Conservation (phyloP, 805 yeast genomes). For the Candida khao-thaluensis region DNA sequence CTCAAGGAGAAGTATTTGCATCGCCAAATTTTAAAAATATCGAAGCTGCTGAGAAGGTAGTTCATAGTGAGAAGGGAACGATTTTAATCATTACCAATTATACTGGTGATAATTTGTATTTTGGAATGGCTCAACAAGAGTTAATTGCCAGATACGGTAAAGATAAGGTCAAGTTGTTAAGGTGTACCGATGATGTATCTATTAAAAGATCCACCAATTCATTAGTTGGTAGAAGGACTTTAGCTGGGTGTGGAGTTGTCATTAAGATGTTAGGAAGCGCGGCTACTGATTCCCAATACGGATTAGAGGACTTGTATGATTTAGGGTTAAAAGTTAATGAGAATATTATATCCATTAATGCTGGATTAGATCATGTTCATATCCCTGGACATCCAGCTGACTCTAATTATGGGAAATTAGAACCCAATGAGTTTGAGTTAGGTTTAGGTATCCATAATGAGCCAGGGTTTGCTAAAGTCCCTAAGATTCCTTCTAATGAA, state of each 20-base stretch:
- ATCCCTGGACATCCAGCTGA: conserved; percentile 32
- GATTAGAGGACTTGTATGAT: conserved; percentile 24
- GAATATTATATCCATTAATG: conserved; percentile 32
- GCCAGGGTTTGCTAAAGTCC: conserved; percentile 33
- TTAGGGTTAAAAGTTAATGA: conserved; percentile 27
- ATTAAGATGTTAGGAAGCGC: conserved; percentile 34
- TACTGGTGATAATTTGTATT: conserved; percentile 39
- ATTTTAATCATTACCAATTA: conserved; percentile 37
- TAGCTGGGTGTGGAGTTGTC: conserved; percentile 32
- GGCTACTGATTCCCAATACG: conserved; percentile 19
- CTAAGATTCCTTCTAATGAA: conserved; percentile 31
- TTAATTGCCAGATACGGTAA: conserved; percentile 29
- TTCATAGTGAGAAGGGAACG: conserved; percentile 34
- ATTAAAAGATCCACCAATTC: conserved; percentile 27
- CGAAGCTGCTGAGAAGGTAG: conserved; percentile 35
- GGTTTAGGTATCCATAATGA: conserved; percentile 43
- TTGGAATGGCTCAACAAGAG: conserved; percentile 41
- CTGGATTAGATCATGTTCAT: conserved; percentile 38
- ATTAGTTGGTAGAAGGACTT: conserved; percentile 38
- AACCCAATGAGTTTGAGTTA: conserved; percentile 28
- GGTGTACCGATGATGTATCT: conserved; percentile 37
- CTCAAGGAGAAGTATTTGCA: conserved; percentile 44
- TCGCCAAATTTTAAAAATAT: conserved; percentile 38
- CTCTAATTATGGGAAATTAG: conserved; percentile 24
- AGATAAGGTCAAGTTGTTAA: conserved; percentile 27